phyloP scores from a whole-genome alignment of 2,329 filamentous ascomycete genomes.

The Malbranchea cinnamomea region DNA sequence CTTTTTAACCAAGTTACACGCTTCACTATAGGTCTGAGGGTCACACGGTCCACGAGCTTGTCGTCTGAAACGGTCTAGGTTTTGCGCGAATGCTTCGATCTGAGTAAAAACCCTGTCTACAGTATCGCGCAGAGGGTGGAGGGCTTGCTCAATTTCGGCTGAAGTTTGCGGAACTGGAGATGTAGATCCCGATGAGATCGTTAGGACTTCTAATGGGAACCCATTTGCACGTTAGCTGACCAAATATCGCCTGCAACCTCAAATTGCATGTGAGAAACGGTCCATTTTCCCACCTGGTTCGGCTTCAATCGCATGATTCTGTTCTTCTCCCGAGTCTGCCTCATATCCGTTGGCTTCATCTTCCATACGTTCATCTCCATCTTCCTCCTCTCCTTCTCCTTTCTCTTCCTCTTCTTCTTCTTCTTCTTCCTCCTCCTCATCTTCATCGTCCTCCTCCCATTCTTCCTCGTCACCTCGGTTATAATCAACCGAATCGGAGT shows the following conservation, averaged over 20 bases:
- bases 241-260: no score
- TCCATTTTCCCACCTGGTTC: conserved; percentile 2
- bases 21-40: conserved; percentile 45
- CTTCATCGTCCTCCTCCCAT: neutral
- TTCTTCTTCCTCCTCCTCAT: conserved; percentile 4
- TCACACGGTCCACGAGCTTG: conserved; percentile 20
- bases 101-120: conserved; percentile 60
- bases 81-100: conserved; percentile 73
- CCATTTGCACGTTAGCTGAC: no score
- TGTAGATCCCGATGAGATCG: conserved; percentile 7
- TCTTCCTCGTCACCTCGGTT: conserved; percentile 1
- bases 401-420: conserved; percentile 10
- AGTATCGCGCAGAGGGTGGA: conserved; percentile 48
- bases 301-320: conserved; percentile 1
- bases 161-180: conserved; percentile 25
- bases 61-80: conserved; percentile 59
- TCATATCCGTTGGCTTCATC: conserved; percentile 7
- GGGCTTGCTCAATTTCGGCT: conserved; percentile 34
- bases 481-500: conserved; percentile 12
- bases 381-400: conserved; percentile 15
- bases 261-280: no score
- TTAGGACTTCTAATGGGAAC: conserved; percentile 7
- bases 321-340: conserved; percentile 15
- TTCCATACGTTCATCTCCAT: conserved; percentile 12
- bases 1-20: conserved; percentile 51